Base-by-base conservation (phyloP, 2,329 filamentous ascomycete species). In the Fusarium sp. region DNA sequence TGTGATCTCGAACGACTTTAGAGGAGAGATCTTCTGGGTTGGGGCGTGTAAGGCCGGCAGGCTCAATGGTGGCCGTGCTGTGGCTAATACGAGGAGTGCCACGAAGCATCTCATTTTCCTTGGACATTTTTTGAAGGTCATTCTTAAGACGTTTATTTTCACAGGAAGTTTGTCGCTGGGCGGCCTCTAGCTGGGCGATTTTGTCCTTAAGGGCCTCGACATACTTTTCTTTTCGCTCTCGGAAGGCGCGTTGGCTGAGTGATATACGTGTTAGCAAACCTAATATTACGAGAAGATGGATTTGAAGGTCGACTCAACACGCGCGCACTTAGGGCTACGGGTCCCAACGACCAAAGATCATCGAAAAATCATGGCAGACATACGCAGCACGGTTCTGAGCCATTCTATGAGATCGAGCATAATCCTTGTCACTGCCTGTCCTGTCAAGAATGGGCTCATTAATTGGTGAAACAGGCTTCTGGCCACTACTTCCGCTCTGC, bases 301-400 rank as follows among this genome's bases (percentile, higher is more conserved):
- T 45, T 31, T 31, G 8, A 45, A 18, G 16, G 42, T 45, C 15
- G 42, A 31, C 42, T 45, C 42, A 18, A 18, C 42, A 18, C 26
- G 18, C 42, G n/a, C n/a, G n/a, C n/a, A n/a, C n/a, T n/a, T 15
- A 31, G 42, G 42, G 26, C 42, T 18, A 45, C 26, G 42, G 26
- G 15, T 31, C 42, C 42, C 8, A 9, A 45, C 9, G 7, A 45
- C 15, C 4, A 45, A 45, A 31, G 42, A 15, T 31, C 15, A 18
- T 31, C 26, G 42, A 45, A 31, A 31, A 13, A 45, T 45, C 42
- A 45, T 45, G 42, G 42, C 42, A 45, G 42, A 45, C 42, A 20
- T 45, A 45, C 42, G 42, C 42, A 45, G 42, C 42, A 45, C 42
- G 42, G 42, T 45, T 45, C 15, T 45, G 42, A 45, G 42, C 26